Conservation (phyloP, 306 rosid genomes). For the Rubus idaeus region DNA sequence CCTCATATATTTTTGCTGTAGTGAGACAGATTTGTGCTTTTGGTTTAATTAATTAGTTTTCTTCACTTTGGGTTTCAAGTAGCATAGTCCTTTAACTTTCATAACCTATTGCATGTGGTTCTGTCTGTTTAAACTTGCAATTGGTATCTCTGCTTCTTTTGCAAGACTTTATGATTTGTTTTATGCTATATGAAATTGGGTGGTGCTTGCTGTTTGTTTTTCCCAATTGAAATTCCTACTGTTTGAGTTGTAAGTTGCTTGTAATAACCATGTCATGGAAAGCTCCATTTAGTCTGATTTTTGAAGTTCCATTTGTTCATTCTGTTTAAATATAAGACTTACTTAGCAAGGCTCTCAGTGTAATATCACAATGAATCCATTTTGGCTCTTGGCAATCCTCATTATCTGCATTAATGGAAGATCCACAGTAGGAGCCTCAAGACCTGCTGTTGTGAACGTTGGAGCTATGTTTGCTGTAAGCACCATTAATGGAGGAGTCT, state of each 20-base stretch:
- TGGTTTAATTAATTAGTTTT: constrained; percentile 1
- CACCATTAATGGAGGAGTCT: constrained; percentile 47
- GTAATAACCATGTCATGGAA: neutral
- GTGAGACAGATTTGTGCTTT: neutral
- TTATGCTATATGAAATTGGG: neutral
- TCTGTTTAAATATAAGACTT: neutral
- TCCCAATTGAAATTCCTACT: neutral
- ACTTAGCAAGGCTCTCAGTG: neutral
- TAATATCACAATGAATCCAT: constrained; percentile 28
- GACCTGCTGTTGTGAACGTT: constrained; percentile 40
- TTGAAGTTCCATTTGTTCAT: neutral
- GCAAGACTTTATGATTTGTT: neutral
- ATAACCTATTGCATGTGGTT: neutral
- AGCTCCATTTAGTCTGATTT: neutral
- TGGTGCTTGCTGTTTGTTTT: neutral
- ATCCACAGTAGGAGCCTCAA: constrained; percentile 32
- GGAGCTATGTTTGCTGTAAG: constrained; percentile 43
- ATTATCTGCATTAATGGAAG: constrained; percentile 29
- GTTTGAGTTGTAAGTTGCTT: neutral
- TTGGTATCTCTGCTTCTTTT: constrained; percentile 3
- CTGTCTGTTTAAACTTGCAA: constrained; percentile 1
- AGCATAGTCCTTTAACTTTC: neutral
- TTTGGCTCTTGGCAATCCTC: constrained; percentile 34
- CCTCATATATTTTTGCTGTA: constrained; percentile 8
- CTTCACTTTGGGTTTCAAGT: constrained; percentile 10